Evolutionary conservation across 768 basidiomycete species (phyloP), one percentile per base, ranked within the genome.

Genomic region (Sistotremastrum niveocremeum): DNA sequence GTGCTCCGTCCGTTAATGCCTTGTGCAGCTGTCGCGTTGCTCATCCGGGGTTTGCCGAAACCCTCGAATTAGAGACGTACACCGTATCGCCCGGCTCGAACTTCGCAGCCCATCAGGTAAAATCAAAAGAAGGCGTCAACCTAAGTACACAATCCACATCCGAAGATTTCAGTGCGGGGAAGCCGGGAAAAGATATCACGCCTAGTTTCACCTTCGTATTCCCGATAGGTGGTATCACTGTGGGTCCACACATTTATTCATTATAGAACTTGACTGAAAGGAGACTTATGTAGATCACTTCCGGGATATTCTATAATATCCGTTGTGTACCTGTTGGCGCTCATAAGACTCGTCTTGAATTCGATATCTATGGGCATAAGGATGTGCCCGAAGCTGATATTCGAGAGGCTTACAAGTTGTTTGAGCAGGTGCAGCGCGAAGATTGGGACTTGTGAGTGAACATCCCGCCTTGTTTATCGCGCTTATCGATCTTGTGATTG

Each of bases 381-480:
- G 32, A 50, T 28, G 47, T 49, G 28, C 44, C 35, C 30, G 42
- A 11, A 5, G 31, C 11, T 31, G 5, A 30, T 7, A 35, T 28
- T 30, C 30, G 29, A n/a, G 4, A 6, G 38, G 7, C 10, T 42
- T 11, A 5, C 48, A 34, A 45, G 45, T 37, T 48, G 7, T 34
- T 30, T 33, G 47, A 47, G 11, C 48, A 49, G 29, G 48, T 49
- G 46, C 46, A 49, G 35, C 48, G 48, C 30, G 48, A 49, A 48
- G 48, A 49, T 34, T 49, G 28, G 34, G 48, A 49, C 31, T 34
- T 49, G 7, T 49, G 48, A 20, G 20, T 20, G 20, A 20, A 20
- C 20, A 20, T 20, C 20, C 20, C 20, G 20, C 20, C 20, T 20
- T 20, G 20, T 20, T 20, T 20, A 20, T 20, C 20, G 20, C 20